Evolutionary conservation across 768 basidiomycete genomes (phyloP), one percentile per base, ranked within the genome.

Genomic region (Podaxis sp.): DNA sequence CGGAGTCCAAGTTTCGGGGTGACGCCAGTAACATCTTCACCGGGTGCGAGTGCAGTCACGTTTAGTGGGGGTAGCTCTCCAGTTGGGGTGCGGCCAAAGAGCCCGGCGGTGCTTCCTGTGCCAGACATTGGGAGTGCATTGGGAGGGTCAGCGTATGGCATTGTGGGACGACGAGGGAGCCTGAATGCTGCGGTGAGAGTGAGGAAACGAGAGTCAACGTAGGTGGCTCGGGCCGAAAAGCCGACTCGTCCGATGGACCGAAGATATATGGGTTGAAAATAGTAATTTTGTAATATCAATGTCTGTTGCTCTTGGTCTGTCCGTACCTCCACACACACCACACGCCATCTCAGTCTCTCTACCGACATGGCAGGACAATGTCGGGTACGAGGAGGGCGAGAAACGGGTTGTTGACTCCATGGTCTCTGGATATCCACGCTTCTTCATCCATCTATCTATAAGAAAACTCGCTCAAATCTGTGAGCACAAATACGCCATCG

Each of bases 311-410:
- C 60, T 82, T 3, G 89, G 89, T 3, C 68, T 72, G 25, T 64
- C 88, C 3, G 79, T 90, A 1, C 89, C 89, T 16, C 82, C 87
- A 1, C 79, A 83, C 69, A 89, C 85, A 3, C 85, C 88, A 10
- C 95, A 98, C 67, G 95, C 95, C 11, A 92, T 96, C 64, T 95
- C 93, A 2, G 93, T 96, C n/a, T 95, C 93, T 6, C 80, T 98
- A 1, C 95, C 95, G 0, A 95, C 85, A 32, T 98, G 95, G 95
- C 76, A 77, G 35, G 95, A 98, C 72, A 92, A 89, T 66, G 85
- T 98, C 18, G 95, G 79, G 11, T 98, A 98, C 66, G 96, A 98
- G 72, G 89, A 93, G 67, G 93, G 93, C 16, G 87, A 90, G 7
- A 84, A 88, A 65, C 79, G 94, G 38, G 86, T 98, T 4, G 69